These are phyloP conservation scores for Acanthamoeba castellanii DNA, from an alignment of 208 protist species.

Conservation along the genomic window DNA sequence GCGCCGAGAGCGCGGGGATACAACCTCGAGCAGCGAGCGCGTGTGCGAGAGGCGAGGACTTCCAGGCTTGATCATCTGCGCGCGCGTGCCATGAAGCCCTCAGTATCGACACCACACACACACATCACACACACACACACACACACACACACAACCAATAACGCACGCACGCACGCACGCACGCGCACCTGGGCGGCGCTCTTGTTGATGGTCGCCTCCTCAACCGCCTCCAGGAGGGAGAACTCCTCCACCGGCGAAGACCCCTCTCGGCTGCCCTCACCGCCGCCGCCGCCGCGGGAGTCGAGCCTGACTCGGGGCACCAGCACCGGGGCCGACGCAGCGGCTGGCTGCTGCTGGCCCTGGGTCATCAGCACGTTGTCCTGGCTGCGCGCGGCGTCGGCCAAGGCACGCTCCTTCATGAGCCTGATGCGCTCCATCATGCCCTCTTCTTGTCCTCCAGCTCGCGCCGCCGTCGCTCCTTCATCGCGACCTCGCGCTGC, in stretches of 20 bases:
- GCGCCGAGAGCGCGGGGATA: background rate
- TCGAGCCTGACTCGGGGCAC: background rate
- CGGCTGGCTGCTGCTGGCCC: too few relatives aligned
- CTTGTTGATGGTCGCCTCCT: constrained; percentile 22
- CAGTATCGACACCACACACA: background rate
- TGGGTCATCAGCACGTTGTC: background rate
- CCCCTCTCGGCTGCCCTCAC: background rate
- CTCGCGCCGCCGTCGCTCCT: background rate
- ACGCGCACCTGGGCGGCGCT: background rate
- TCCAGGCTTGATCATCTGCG: background rate
- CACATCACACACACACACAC: background rate
- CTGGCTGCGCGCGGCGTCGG: background rate
- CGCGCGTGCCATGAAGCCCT: background rate
- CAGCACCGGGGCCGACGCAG: background rate
- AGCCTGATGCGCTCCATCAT: constrained; percentile 24
- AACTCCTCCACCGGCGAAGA: background rate
- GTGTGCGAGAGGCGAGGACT: background rate
- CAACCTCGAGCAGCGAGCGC: background rate
- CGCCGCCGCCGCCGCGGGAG: too few relatives aligned
- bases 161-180: too few relatives aligned
- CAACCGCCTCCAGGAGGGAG: background rate
- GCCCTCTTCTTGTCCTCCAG: background rate
- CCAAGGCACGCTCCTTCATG: constrained; percentile 17
- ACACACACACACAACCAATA: too few relatives aligned
- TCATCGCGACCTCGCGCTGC: background rate